phyloP scores from a whole-genome alignment of 2,329 filamentous ascomycete genomes.

The Fusarium oligoseptatum region DNA sequence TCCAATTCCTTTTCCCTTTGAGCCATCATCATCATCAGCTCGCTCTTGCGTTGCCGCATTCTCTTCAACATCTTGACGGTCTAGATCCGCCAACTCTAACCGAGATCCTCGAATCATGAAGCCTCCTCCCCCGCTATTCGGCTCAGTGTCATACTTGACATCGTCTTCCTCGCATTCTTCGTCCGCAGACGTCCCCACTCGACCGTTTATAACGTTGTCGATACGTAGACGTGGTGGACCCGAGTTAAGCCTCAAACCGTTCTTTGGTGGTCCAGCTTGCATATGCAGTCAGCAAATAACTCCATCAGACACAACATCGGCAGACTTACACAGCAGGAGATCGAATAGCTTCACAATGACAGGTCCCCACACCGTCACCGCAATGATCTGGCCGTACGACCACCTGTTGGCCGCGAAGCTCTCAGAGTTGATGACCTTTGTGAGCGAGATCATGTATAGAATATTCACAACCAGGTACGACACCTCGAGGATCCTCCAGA shows the following conservation, averaged over 20 bases:
- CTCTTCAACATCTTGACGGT: not conserved
- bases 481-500: constrained; percentile 54
- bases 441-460: constrained; percentile 55
- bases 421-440: constrained; percentile 52
- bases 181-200: constrained; percentile 44
- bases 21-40: not conserved
- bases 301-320: too few relatives aligned
- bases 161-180: constrained; percentile 41
- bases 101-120: constrained; percentile 26
- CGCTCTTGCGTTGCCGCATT: constrained; percentile 10
- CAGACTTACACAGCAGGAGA: constrained; percentile 52
- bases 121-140: constrained; percentile 14
- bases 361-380: constrained; percentile 56
- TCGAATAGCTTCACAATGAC: constrained; percentile 57
- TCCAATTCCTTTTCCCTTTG: constrained; percentile 5
- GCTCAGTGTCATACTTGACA: constrained; percentile 25
- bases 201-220: constrained; percentile 55
- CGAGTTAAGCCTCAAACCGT: constrained; percentile 52
- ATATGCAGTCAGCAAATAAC: constrained; percentile 36
- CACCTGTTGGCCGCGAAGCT: constrained; percentile 53
- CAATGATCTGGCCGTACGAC: constrained; percentile 57
- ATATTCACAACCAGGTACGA: constrained; percentile 54
- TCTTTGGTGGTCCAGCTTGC: constrained; percentile 56
- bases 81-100: constrained; percentile 5
- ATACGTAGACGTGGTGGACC: constrained; percentile 55